Base-by-base conservation (phyloP, 805 yeast genomes). In the Wickerhamiella spandovensis region DNA sequence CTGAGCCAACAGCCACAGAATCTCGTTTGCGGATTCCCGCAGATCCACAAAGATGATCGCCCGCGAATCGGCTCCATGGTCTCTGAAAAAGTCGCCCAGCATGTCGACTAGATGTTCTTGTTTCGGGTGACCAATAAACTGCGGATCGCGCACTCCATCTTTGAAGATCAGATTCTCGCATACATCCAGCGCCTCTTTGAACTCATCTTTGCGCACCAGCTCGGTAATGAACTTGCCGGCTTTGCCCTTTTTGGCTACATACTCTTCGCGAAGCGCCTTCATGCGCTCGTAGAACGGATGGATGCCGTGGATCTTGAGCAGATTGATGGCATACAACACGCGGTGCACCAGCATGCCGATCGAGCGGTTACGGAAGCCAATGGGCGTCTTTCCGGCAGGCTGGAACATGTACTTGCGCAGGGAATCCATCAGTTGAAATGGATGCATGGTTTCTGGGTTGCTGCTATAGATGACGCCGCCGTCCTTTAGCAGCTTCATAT, bases 21-120 rank as follows among this genome's bases (percentile, higher is more conserved):
- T 82, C 54, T 89, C 97, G 41, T 85, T 67, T 0, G 97, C 98
- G 4, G 95, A 82, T 55, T 86, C 94, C 62, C 99, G 75, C 53
- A 78, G 76, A 62, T 89, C 95, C 0, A 95, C 84, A 64, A 92
- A 92, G 0, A 92, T 74, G 43, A 92, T 94, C 2, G 82, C 92
- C 55, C 85, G 83, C 48, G 79, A 75, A 25, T 56, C 57, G 8
- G 58, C 61, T 35, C 70, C 65, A 2, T 65, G 56, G 5, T 64
- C 59, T 2, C 64, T 59, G 53, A 81, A 79, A 58, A 86, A 89
- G 1, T 64, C 66, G 2, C 64, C 61, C 44, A 89, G 62, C 56
- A 82, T 84, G 9, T 75, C 73, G 20, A 78, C 67, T 46, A 84
- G 59, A 43, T 74, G 70, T 47, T 76, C 78, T 25, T 87, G 64